Base-by-base conservation (phyloP, 441 rosid genomes). In the Populus hybrid region DNA sequence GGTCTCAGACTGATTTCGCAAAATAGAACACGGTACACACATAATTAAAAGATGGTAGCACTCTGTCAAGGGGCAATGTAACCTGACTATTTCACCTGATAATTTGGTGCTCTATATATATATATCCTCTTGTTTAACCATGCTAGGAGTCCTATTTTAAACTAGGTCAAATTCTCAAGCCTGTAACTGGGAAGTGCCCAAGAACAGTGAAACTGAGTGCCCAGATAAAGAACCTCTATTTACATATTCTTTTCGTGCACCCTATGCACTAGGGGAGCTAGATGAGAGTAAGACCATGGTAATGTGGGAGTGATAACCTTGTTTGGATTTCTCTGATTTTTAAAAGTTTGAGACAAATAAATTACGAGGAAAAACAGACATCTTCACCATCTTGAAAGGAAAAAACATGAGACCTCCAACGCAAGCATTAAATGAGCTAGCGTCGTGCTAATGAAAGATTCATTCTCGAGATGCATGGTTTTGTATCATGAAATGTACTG, bases 341-440 rank as follows among this genome's bases (percentile, higher is more conserved):
- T 69, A 30, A 18, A 63, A 66, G 67, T 77, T 75, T 61, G 76
- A 69, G 86, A 67, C 67, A 64, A 82, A 68, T 61, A 69, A 75
- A 77, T 50, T 77, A 81, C 24, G n/a, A 72, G 76, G 68, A 88
- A 81, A 81, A 85, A 84, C 89, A 84, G 87, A 83, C 88, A 85
- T 88, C 88, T 87, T 78, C 85, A 78, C 76, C 83, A 78, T 71
- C 69, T 79, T 79, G n/a, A 65, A 67, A 79, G 73, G 40, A 19
- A 78, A 66, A 80, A 81, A 64, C 81, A 71, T 38, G 83, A 82
- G 76, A 81, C 19, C 81, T 73, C 76, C 89, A 6, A 84, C 67
- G 86, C 84, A 78, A 66, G 83, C 88, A 85, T 80, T 83, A 74
- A 87, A 82, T 86, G 87, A 76, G 77, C 79, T 61, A 79, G 82